A percentile compares a stretch with the other conserved stretches of the same genome.
Evolutionary conservation across 768 basidiomycete genomes (phyloP).

Genomic region (Mycena kentingensis): DNA sequence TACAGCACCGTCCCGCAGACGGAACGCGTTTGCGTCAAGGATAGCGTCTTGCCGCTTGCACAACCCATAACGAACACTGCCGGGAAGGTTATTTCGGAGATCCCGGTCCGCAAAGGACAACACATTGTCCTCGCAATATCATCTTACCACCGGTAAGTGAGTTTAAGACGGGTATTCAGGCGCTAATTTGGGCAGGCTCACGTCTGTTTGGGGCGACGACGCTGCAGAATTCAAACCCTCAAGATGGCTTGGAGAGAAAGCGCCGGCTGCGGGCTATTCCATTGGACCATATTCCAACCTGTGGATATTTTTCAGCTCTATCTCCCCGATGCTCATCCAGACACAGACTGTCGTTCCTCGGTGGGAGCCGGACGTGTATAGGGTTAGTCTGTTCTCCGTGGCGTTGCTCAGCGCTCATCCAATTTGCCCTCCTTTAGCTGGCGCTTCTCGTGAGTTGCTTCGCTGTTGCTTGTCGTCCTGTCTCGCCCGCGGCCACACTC

Average conservation of each 20-base stretch:
- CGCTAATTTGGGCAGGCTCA: background rate
- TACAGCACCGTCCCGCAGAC: conserved; percentile 21
- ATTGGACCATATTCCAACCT: conserved; percentile 19
- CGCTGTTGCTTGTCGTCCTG: background rate
- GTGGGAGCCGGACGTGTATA: conserved; percentile 20
- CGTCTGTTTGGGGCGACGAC: conserved; percentile 20
- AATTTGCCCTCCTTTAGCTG: conserved; percentile 7
- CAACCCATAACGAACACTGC: conserved; percentile 48
- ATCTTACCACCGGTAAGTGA: conserved; percentile 40
- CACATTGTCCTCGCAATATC: conserved; percentile 49
- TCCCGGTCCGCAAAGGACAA: conserved; percentile 52
- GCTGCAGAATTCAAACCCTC: conserved; percentile 16
- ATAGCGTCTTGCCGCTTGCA: conserved; percentile 60
- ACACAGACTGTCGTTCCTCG: conserved; percentile 14
- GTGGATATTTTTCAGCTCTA: background rate
- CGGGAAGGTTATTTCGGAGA: conserved; percentile 46
- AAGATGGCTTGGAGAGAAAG: conserved; percentile 15
- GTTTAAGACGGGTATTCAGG: conserved; percentile 13
- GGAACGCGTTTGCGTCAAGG: conserved; percentile 37
- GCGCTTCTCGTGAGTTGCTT: conserved; percentile 20
- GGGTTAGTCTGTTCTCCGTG: conserved; percentile 7
- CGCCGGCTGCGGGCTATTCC: conserved; percentile 7
- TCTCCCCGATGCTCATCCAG: background rate
- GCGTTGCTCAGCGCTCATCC: background rate
- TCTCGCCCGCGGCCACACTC: background rate